Conservation (phyloP, 371 early-diverging fungal genomes). For the Syncephalastrum sp. region DNA sequence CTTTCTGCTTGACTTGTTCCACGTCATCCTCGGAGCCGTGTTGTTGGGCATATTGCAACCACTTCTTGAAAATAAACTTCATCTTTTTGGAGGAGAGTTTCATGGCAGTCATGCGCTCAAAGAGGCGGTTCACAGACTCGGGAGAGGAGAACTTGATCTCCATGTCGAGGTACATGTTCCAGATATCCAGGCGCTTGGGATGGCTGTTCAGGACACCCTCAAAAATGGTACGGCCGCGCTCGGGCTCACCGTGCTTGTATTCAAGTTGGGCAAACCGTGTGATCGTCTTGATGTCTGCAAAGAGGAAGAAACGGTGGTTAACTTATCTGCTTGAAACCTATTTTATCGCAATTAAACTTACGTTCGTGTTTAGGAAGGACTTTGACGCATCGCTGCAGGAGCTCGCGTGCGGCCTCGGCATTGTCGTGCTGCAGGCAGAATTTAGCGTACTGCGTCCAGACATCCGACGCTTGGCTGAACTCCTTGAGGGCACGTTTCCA, state of each 20-base stretch:
- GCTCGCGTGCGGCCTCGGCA: slow-evolving; percentile 73
- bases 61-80: slow-evolving; percentile 98
- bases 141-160: slow-evolving; percentile 60
- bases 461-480: slow-evolving; percentile 85
- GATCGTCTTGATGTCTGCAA: slow-evolving; percentile 68
- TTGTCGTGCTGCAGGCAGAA: slow-evolving; percentile 74
- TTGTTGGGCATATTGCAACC: slow-evolving; percentile 90
- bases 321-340: background rate
- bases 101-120: slow-evolving; percentile 83
- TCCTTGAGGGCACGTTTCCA: slow-evolving; percentile 79
- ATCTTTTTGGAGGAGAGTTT: slow-evolving; percentile 95
- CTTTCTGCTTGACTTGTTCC: slow-evolving; percentile 85
- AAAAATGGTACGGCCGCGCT: slow-evolving; percentile 94
- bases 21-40: slow-evolving; percentile 76
- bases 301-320: slow-evolving; percentile 4
- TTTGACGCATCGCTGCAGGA: slow-evolving; percentile 77
- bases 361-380: slow-evolving; percentile 90
- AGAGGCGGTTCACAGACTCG: slow-evolving; percentile 66
- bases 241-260: slow-evolving; percentile 91
- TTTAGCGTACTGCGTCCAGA: slow-evolving; percentile 84
- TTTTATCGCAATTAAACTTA: slow-evolving; percentile 20
- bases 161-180: slow-evolving; percentile 95
- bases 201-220: slow-evolving; percentile 91
- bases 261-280: slow-evolving; percentile 93
- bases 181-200: slow-evolving; percentile 93